A percentile compares a stretch with the other conserved stretches of the same genome.
phyloP scores from a whole-genome alignment of 73 alveolate genomes.

The Paramecium caudatum region DNA sequence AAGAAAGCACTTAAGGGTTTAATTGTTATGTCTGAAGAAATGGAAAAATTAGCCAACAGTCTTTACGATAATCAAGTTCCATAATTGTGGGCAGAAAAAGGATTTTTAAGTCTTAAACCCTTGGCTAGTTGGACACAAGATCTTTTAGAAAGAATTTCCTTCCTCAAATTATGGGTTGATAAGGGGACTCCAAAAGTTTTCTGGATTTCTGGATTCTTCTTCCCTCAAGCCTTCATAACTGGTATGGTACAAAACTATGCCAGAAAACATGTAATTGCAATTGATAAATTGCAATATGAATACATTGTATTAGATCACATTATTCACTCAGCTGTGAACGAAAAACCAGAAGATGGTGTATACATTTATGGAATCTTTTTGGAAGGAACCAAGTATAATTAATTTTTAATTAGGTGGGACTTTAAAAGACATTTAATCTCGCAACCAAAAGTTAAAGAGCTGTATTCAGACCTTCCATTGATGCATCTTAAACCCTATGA shows the following conservation, averaged over 20 bases:
- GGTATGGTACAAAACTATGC: constrained; percentile 99
- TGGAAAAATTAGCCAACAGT: constrained; percentile 98
- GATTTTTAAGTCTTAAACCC: constrained; percentile 99
- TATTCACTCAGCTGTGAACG: constrained; percentile 88
- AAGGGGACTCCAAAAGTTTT: constrained; percentile 98
- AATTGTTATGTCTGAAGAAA: constrained; percentile 99
- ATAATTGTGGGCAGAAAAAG: constrained; percentile 94
- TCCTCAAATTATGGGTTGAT: constrained; percentile 86
- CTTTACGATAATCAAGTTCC: constrained; percentile 99
- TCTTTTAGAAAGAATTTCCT: constrained; percentile 91
- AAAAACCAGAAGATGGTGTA: constrained; percentile 97
- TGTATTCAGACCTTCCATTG: constrained; percentile 99
- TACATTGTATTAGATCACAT: constrained; percentile 92
- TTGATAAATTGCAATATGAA: constrained; percentile 94
- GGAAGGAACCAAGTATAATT: constrained; percentile 99
- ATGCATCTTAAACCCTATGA: constrained; percentile 95
- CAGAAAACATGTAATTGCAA: constrained; percentile 98
- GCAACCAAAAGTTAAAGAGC: constrained; percentile 97
- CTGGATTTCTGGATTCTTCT: constrained; percentile 98
- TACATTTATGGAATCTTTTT: constrained; percentile 97
- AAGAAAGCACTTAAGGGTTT: constrained; percentile 97
- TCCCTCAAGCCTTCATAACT: constrained; percentile 99
- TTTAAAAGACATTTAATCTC: constrained; percentile 89
- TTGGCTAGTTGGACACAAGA: constrained; percentile 98
- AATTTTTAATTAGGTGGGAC: constrained; percentile 96